Evolutionary conservation across 1,284 basidiomycete genomes (phyloP), one percentile per base, ranked within the genome.

Genomic region (Bjerkandera adusta): DNA sequence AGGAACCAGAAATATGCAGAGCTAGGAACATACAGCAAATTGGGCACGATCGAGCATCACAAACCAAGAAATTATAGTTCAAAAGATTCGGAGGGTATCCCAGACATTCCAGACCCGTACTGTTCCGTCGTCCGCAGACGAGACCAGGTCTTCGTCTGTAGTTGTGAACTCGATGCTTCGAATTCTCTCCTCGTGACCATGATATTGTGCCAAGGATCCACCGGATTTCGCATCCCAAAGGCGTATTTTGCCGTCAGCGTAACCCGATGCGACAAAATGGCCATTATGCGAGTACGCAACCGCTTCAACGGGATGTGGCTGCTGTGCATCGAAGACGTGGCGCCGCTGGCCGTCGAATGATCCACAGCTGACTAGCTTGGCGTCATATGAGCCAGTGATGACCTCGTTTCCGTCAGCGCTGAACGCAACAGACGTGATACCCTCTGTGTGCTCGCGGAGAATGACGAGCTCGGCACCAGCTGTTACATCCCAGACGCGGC

Each of bases 321-420:
- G 2, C 33, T 47, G 40, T 69, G 59, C 3, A 57, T 57, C 34
- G 30, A 68, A 46, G 4, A 42, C n/a, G 42, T n/a, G 62, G 47
- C 27, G 50, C 3, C 47, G 26, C 2, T 57, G 52, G 13, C 64
- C 66, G 0, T 53, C 40, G 5, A 55, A 57, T n/a, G 58, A 59
- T 24, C 64, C 58, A 59, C 63, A 70, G 33, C 68, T 36, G 11
- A 57, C 57, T n/a, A 70, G 57, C 0, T 48, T 55, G 21, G 55
- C 50, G 25, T 71, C 59, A 32, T 61, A 58, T 2, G 68, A 64
- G n/a, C 59, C 62, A n/a, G 68, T 67, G 16, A 68, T 53, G 41
- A 70, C 50, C 35, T 30, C 57, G 34, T 34, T 47, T n/a, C 61
- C 62, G 40, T 71, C 65, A 1, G 58, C 62, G 4, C 67, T 69